These are phyloP conservation scores for Sisymbrium irio DNA, from an alignment of 345 rosid species.

Conservation along the genomic window DNA sequence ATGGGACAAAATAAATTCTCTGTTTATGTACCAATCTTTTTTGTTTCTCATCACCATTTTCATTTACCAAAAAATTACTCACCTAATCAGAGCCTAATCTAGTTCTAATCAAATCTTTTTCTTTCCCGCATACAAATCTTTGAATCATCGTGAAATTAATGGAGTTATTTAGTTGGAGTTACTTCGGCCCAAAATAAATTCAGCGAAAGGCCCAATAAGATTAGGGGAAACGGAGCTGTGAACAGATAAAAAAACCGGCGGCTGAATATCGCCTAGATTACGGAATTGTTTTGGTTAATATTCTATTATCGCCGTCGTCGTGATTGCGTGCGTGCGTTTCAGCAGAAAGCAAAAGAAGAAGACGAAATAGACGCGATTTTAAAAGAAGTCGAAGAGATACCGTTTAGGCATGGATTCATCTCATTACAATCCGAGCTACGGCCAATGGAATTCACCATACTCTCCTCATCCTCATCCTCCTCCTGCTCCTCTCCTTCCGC, in stretches of 20 bases:
- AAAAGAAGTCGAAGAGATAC: background rate
- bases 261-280: background rate
- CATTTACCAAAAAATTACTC: no score
- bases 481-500: slow-evolving; percentile 22
- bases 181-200: background rate
- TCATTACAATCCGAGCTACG: slow-evolving; percentile 36
- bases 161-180: no score
- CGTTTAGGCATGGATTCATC: slow-evolving; percentile 49
- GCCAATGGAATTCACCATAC: slow-evolving; percentile 43
- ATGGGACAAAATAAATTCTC: background rate
- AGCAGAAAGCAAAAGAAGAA: slow-evolving; percentile 1
- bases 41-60: background rate
- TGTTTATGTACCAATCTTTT: background rate
- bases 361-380: background rate
- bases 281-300: background rate
- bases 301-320: slow-evolving; percentile 13
- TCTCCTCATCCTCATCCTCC: slow-evolving; percentile 31
- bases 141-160: background rate
- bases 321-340: slow-evolving; percentile 7
- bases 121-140: background rate
- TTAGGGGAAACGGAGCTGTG: background rate
- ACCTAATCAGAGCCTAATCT: background rate
- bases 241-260: background rate
- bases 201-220: background rate
- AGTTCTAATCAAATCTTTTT: background rate